Evolutionary conservation across 148 eudicot species (phyloP), one percentile per base, ranked within the genome.

Genomic region (Persicaria maculosa): DNA sequence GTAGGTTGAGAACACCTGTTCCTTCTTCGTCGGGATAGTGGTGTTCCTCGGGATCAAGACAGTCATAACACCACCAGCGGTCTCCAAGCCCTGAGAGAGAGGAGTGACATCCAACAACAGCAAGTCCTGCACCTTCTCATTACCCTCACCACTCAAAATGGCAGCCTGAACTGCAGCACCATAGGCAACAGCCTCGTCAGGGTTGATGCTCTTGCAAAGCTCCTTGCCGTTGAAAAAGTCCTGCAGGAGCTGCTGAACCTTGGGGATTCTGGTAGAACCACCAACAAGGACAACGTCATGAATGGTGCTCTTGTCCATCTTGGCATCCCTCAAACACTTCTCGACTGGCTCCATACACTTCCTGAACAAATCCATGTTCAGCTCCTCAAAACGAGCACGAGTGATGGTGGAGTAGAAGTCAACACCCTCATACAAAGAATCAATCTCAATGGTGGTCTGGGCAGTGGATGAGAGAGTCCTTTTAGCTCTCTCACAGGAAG

Each of bases 281-380:
- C 75, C 75, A 31, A 73, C 75, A 15, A 73, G 75, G 6, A 73
- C 75, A 11, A 73, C 75, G 15, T 73, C 75, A 14, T 73, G 75
- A 62, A 73, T 45, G 4, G 75, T 22, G 75, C 75, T 73, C 75
- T 73, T 73, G 61, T 73, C 72, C 72, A 69, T 69, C 52, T 69
- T 69, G 1, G 72, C 72, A 6, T 69, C 72, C 72, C 72, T 69
- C 75, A 73, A 73, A 73, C 75, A 73, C 46, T 73, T 73, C 75
- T 73, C 75, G 12, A 73, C 75, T 0, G 75, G 75, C 75, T 73
- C 75, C 75, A 73, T 73, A 53, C 75, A 73, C 75, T 73, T 73
- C 2, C 75, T 73, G 64, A 73, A 73, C 61, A 73, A 54, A 5
- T 73, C 75, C 75, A 73, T 73, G 75, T 73, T 73, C 45, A 73